Conservation (phyloP, 768 basidiomycete species). For the Collybia nuda region DNA sequence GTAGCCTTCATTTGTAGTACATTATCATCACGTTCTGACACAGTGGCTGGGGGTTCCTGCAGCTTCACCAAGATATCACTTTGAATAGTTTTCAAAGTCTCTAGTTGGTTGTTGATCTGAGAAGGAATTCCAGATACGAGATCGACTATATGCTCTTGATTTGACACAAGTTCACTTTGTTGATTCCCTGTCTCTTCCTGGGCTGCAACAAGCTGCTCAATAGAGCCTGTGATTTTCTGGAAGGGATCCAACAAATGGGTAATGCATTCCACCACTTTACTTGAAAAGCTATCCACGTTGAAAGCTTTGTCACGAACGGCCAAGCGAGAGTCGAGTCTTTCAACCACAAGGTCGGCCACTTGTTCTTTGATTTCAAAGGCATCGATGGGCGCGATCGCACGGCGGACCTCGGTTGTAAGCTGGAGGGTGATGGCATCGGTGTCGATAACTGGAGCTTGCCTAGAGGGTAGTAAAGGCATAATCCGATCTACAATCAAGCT, state of each 20-base stretch:
- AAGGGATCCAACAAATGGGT: conserved; percentile 40
- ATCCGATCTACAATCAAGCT: conserved; percentile 75
- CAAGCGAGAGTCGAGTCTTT: conserved; percentile 78
- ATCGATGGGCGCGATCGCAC: conserved; percentile 73
- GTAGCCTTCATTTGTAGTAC: conserved; percentile 46
- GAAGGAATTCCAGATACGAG: conserved; percentile 48
- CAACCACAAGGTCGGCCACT: conserved; percentile 85
- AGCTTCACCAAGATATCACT: conserved; percentile 30
- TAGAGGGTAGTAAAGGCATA: conserved; percentile 58
- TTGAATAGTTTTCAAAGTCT: conserved; percentile 39
- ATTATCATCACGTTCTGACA: conserved; percentile 26
- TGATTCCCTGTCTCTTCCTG: conserved; percentile 39
- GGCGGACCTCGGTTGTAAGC: conserved; percentile 68
- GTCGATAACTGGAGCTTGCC: conserved; percentile 37
- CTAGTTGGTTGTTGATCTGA: conserved; percentile 43
- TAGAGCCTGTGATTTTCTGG: conserved; percentile 33
- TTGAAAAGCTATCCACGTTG: conserved; percentile 57
- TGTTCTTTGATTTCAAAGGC: conserved; percentile 88
- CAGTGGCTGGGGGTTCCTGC: conserved; percentile 19
- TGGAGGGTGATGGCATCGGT: conserved; percentile 55
- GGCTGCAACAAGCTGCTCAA: conserved; percentile 39
- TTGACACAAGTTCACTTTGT: conserved; percentile 35
- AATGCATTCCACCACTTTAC: conserved; percentile 56
- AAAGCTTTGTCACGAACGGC: conserved; percentile 74
- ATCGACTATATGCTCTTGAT: conserved; percentile 38